These are phyloP conservation scores for Astragalus membranaceus DNA, from an alignment of 306 rosid species.

Conservation along the genomic window DNA sequence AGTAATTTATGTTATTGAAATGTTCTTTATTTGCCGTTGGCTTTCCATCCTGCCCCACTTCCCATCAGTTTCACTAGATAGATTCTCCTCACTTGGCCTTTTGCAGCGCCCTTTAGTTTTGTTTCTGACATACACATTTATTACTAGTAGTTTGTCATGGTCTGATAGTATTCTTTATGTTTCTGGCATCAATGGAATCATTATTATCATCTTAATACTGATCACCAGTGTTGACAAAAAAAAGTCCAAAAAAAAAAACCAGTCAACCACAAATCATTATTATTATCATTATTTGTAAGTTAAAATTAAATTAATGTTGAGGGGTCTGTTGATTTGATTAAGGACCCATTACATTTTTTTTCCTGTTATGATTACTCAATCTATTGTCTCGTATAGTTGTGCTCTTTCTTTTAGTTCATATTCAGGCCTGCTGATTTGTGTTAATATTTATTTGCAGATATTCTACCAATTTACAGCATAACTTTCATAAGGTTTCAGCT, in stretches of 20 bases:
- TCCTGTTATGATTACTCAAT: background rate
- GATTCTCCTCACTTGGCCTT: background rate
- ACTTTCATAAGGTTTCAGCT: conserved; percentile 5
- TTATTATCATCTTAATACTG: too few relatives aligned
- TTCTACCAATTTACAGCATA: background rate
- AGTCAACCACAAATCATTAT: too few relatives aligned
- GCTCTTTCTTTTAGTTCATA: background rate
- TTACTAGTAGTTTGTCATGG: background rate
- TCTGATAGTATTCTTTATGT: background rate
- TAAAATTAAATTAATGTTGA: too few relatives aligned
- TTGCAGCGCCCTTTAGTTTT: background rate
- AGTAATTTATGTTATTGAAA: background rate
- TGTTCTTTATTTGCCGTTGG: conserved; percentile 5
- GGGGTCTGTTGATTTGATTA: too few relatives aligned
- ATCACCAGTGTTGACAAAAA: too few relatives aligned
- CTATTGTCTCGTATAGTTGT: background rate
- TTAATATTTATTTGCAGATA: conserved; percentile 21
- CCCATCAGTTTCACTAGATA: background rate
- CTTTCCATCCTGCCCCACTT: background rate
- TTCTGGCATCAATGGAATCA: too few relatives aligned
- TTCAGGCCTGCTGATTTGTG: conserved; percentile 13
- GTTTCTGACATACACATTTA: background rate
- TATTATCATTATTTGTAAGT: too few relatives aligned
- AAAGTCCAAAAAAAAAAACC: too few relatives aligned
- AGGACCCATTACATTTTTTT: background rate